Evolutionary conservation across 2,329 filamentous ascomycete species (phyloP).

Genomic region (Epichloe sp.): DNA sequence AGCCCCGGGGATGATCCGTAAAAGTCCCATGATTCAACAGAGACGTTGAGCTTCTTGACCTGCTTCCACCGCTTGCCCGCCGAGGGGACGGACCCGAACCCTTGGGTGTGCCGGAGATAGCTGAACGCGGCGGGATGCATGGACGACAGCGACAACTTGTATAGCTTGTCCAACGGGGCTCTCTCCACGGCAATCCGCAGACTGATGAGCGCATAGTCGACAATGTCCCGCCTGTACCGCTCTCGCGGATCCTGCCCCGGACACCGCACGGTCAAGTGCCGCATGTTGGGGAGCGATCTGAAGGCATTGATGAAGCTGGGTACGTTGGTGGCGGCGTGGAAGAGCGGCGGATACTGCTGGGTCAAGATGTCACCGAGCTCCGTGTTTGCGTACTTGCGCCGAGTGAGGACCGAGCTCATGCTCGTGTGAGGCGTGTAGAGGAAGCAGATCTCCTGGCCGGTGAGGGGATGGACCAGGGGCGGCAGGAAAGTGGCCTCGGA

Average conservation of each 20-base stretch:
- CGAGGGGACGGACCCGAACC: slow-evolving; percentile 61
- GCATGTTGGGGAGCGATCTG: slow-evolving; percentile 52
- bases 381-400: slow-evolving; percentile 67
- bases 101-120: slow-evolving; percentile 62
- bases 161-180: slow-evolving; percentile 50
- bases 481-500: slow-evolving; percentile 68
- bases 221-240: slow-evolving; percentile 60
- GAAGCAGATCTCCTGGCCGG: slow-evolving; percentile 67
- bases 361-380: slow-evolving; percentile 72
- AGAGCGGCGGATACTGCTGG: slow-evolving; percentile 76
- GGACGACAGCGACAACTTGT: slow-evolving; percentile 56
- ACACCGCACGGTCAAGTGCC: slow-evolving; percentile 64
- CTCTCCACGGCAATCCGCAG: slow-evolving; percentile 73
- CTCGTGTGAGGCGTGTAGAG: slow-evolving; percentile 67
- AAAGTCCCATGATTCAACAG: slow-evolving; percentile 59
- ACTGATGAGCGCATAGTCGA: slow-evolving; percentile 83
- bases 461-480: slow-evolving; percentile 66
- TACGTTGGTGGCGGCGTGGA: slow-evolving; percentile 81
- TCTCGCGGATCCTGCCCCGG: slow-evolving; percentile 57
- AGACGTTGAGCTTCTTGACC: slow-evolving; percentile 60
- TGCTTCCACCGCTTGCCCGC: slow-evolving; percentile 64
- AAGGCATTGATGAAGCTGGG: slow-evolving; percentile 70
- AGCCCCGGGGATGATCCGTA: slow-evolving; percentile 43
- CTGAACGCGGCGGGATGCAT: slow-evolving; percentile 65
- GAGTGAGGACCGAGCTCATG: slow-evolving; percentile 44